These are phyloP conservation scores for Pholiota molesta DNA, from an alignment of 768 basidiomycete species.

Conservation along the genomic window DNA sequence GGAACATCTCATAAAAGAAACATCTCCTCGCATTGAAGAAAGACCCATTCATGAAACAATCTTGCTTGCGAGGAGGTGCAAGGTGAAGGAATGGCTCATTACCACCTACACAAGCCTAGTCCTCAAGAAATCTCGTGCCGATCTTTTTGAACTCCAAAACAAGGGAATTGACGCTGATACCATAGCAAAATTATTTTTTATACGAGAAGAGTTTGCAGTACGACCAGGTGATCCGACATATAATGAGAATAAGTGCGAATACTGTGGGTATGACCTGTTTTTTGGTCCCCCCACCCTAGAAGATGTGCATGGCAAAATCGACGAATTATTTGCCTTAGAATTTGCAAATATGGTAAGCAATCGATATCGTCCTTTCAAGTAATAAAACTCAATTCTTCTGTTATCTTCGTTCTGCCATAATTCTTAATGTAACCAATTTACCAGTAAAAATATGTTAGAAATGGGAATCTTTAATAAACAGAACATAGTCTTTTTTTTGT, in stretches of 20 bases:
- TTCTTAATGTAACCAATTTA: too few relatives aligned
- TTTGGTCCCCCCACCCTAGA: not conserved
- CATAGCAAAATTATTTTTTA: not conserved
- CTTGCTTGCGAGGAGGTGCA: conserved; percentile 9
- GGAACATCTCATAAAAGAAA: not conserved
- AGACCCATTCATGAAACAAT: not conserved
- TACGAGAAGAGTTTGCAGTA: not conserved
- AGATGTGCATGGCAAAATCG: not conserved
- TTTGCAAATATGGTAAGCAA: not conserved
- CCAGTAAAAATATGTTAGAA: too few relatives aligned
- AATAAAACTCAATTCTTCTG: too few relatives aligned
- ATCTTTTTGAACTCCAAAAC: not conserved
- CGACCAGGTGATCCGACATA: too few relatives aligned
- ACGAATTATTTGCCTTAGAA: not conserved
- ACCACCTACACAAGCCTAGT: not conserved
- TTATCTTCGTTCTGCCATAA: too few relatives aligned
- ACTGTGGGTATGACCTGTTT: too few relatives aligned
- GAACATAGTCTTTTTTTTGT: too few relatives aligned
- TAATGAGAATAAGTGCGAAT: too few relatives aligned
- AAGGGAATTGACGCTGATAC: not conserved
- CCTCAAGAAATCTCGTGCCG: not conserved
- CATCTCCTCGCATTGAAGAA: not conserved
- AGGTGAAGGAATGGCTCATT: conserved; percentile 5
- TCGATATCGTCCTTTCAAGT: too few relatives aligned
- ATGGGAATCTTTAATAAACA: too few relatives aligned